Conservation (phyloP, 164 flowering plant species). For the Santalum album region DNA sequence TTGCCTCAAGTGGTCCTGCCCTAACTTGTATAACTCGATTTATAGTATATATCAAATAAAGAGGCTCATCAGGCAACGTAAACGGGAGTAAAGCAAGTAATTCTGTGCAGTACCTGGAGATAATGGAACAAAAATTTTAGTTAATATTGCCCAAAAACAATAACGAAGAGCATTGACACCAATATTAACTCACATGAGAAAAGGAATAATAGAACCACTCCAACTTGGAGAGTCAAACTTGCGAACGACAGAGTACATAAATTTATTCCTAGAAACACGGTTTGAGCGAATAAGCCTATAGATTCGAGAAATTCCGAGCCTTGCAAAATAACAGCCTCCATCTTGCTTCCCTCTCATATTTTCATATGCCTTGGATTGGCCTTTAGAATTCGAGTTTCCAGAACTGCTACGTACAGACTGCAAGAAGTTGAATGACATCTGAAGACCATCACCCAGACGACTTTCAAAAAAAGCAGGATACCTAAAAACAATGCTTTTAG, state of each 20-base stretch:
- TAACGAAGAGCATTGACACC: background rate
- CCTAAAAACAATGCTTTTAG: constrained; percentile 28
- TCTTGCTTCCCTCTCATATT: constrained; percentile 56
- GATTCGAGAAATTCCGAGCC: constrained; percentile 82
- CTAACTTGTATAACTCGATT: constrained; percentile 92
- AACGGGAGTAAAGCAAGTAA: constrained; percentile 84
- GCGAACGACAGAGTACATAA: constrained; percentile 86
- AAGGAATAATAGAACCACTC: constrained; percentile 42
- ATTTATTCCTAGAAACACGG: constrained; percentile 83
- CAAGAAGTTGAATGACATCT: constrained; percentile 78
- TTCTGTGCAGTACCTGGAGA: constrained; percentile 83
- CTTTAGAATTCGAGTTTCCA: constrained; percentile 29
- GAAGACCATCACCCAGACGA: constrained; percentile 98
- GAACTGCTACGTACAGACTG: constrained; percentile 32
- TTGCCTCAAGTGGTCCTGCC: constrained; percentile 78
- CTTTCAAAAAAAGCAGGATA: constrained; percentile 93
- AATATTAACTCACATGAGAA: constrained; percentile 61
- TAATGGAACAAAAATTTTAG: constrained; percentile 12
- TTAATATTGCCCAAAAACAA: constrained; percentile 4
- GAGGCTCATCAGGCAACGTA: constrained; percentile 85
- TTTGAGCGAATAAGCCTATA: constrained; percentile 92
- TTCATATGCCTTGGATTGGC: constrained; percentile 33
- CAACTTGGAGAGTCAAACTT: constrained; percentile 71
- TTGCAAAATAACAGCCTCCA: constrained; percentile 46
- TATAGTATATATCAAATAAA: constrained; percentile 73